phyloP scores from a whole-genome alignment of 495 filamentous ascomycete species.

The Talaromyces ruber region DNA sequence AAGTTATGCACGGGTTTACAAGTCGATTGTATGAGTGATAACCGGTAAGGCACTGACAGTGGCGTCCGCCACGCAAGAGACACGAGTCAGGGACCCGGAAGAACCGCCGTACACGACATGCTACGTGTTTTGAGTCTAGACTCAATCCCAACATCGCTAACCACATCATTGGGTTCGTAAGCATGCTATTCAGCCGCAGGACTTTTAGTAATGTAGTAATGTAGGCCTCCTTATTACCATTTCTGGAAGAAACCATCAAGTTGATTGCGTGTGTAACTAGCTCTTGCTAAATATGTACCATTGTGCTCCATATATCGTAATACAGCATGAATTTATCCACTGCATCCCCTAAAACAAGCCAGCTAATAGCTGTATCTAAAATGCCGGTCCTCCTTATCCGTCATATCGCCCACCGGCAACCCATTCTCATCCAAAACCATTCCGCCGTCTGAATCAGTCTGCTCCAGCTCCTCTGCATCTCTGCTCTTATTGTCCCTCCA shows the following conservation, averaged over 20 bases:
- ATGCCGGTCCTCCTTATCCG: slow-evolving; percentile 13
- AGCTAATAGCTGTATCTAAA: slow-evolving; percentile 13
- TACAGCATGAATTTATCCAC: background rate
- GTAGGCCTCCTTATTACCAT: background rate
- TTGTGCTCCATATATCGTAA: background rate
- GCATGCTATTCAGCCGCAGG: background rate
- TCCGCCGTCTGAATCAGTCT: background rate
- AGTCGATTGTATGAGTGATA: no score
- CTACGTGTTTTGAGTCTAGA: background rate
- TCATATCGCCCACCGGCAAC: slow-evolving; percentile 9
- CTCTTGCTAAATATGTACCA: background rate
- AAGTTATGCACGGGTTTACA: no score
- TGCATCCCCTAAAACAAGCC: background rate
- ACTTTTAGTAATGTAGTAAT: no score
- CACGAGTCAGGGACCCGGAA: background rate
- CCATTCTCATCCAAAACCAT: background rate
- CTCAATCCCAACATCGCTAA: background rate
- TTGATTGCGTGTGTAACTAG: background rate
- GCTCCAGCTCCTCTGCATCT: background rate
- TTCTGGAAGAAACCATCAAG: background rate
- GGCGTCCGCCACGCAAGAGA: background rate
- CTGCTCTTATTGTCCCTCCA: slow-evolving; percentile 13
- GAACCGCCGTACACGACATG: background rate
- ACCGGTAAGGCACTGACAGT: background rate
- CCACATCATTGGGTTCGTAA: background rate